Percentiles rank a stretch among this genome's conserved stretches.
phyloP scores from a whole-genome alignment of 2,329 filamentous ascomycete species.

The Daldinia sp. region DNA sequence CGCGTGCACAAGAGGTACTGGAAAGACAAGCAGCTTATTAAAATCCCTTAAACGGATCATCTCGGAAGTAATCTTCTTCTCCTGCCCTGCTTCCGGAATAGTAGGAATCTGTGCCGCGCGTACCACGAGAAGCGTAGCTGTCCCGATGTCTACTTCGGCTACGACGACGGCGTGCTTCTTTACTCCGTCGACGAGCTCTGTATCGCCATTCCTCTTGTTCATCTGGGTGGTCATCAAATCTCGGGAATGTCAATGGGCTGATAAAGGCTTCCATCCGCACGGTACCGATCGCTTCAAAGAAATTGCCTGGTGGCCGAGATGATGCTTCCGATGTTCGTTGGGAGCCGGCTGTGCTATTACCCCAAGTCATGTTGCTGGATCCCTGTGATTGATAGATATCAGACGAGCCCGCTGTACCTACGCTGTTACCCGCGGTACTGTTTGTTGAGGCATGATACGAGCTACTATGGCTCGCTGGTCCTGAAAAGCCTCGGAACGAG shows the following conservation, averaged over 20 bases:
- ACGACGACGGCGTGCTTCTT: slow-evolving; percentile 64
- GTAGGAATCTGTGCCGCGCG: slow-evolving; percentile 61
- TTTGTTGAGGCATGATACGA: slow-evolving; percentile 63
- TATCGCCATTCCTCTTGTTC: slow-evolving; percentile 65
- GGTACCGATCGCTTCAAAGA: slow-evolving; percentile 90
- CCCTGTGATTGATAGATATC: slow-evolving; percentile 70
- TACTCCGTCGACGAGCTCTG: slow-evolving; percentile 64
- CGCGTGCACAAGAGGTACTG: slow-evolving; percentile 18
- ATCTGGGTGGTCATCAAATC: slow-evolving; percentile 61
- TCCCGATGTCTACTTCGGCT: slow-evolving; percentile 68
- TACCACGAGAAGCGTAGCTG: slow-evolving; percentile 61
- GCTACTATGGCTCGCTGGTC: slow-evolving; percentile 57
- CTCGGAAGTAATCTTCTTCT: slow-evolving; percentile 69
- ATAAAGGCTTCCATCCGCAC: slow-evolving; percentile 99
- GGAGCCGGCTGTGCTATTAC: slow-evolving; percentile 59
- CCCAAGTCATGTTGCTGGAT: slow-evolving; percentile 60
- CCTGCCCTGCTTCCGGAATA: slow-evolving; percentile 61
- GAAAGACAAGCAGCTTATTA: slow-evolving; percentile 49
- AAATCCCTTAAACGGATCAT: slow-evolving; percentile 73
- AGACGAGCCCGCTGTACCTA: slow-evolving; percentile 69
- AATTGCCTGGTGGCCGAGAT: slow-evolving; percentile 65
- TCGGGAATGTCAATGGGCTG: slow-evolving; percentile 66
- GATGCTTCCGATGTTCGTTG: slow-evolving; percentile 69
- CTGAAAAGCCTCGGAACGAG: slow-evolving; percentile 84
- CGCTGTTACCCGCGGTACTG: slow-evolving; percentile 69